Evolutionary conservation across 2,329 filamentous ascomycete genomes (phyloP).

Genomic region (Penicillium sp.): DNA sequence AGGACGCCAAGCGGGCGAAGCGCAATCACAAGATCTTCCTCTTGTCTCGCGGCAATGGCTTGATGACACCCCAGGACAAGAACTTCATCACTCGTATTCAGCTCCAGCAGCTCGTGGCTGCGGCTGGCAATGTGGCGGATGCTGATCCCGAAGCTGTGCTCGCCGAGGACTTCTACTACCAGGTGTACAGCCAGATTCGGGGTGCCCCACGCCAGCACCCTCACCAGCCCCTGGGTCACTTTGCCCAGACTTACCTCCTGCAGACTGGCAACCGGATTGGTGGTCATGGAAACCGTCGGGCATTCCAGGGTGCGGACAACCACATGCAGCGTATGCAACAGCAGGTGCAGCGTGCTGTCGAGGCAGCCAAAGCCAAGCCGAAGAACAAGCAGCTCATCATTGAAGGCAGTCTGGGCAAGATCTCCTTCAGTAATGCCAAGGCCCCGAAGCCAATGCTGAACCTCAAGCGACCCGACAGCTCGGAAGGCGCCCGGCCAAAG

Average conservation of each 20-base stretch:
- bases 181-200: constrained; percentile 93
- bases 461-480: constrained; percentile 81
- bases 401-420: constrained; percentile 94
- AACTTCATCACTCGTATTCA: constrained; percentile 99
- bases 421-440: constrained; percentile 98
- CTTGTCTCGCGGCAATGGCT: constrained; percentile 87
- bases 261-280: constrained; percentile 86
- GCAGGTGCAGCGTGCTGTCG: constrained; percentile 94
- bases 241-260: constrained; percentile 96
- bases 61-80: constrained; percentile 99
- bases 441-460: constrained; percentile 93
- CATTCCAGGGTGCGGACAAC: constrained; percentile 84
- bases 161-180: constrained; percentile 96
- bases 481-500: constrained; percentile 56
- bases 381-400: constrained; percentile 98
- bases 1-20: constrained; percentile 93
- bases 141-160: constrained; percentile 77
- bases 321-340: constrained; percentile 99
- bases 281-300: constrained; percentile 63
- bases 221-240: constrained; percentile 89
- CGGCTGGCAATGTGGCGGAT: constrained; percentile 83
- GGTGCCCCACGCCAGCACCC: constrained; percentile 87
- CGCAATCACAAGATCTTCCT: constrained; percentile 97
- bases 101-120: constrained; percentile 90
- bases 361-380: constrained; percentile 94